phyloP scores from a whole-genome alignment of 306 rosid species.

The Hippophae rhamnoides region DNA sequence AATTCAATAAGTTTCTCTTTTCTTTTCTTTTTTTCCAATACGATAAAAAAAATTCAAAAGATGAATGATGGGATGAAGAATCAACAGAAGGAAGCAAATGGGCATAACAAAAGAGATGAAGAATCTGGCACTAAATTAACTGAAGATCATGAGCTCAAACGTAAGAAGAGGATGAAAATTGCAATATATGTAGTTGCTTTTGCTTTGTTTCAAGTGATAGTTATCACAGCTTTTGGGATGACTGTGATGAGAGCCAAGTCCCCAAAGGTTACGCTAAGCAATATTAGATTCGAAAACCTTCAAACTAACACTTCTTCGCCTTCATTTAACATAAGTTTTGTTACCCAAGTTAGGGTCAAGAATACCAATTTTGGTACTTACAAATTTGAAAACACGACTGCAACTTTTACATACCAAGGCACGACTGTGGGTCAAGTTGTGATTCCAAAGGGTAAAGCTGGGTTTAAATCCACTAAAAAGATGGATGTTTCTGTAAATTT shows the following conservation, averaged over 20 bases:
- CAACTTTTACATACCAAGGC: conserved; percentile 15
- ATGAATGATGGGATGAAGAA: neutral
- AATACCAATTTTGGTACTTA: conserved; percentile 26
- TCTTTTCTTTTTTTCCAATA: neutral
- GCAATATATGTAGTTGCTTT: conserved; percentile 3
- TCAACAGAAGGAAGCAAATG: no score
- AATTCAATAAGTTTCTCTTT: neutral
- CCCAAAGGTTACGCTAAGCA: conserved; percentile 19
- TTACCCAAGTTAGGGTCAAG: conserved; percentile 18
- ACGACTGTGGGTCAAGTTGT: conserved; percentile 12
- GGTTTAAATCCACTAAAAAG: conserved; percentile 19
- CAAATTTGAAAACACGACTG: conserved; percentile 10
- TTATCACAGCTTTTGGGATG: neutral
- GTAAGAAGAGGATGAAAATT: conserved; percentile 7
- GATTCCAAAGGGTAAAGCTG: conserved; percentile 20
- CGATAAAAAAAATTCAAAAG: conserved; percentile 5
- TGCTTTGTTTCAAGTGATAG: conserved; percentile 14
- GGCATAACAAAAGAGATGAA: neutral
- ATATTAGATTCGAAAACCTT: neutral
- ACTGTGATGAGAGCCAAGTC: conserved; percentile 18
- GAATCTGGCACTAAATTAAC: neutral
- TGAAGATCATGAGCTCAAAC: conserved; percentile 8
- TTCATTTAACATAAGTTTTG: conserved; percentile 17
- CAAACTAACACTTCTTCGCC: neutral
- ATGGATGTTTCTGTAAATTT: conserved; percentile 13